These are phyloP conservation scores for Ustilago esculenta DNA, from an alignment of 1,284 basidiomycete species.

Conservation along the genomic window DNA sequence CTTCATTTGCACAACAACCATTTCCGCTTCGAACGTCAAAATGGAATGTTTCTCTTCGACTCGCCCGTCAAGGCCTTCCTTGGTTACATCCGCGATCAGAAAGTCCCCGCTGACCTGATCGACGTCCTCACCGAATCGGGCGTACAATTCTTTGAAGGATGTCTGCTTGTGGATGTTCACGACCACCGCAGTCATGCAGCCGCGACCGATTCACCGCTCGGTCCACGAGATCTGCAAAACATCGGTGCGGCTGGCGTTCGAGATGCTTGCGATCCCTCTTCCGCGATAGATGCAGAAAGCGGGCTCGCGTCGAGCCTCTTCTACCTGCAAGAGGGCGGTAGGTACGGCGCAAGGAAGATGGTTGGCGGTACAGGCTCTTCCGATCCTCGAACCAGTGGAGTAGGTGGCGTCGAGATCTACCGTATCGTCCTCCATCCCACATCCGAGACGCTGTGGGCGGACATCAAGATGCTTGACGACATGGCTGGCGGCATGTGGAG, in stretches of 20 bases:
- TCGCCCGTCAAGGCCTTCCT: constrained; percentile 62
- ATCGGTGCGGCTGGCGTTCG: constrained; percentile 10
- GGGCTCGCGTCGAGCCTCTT: constrained; percentile 36
- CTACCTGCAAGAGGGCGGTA: constrained; percentile 55
- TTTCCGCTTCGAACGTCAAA: constrained; percentile 64
- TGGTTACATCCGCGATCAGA: constrained; percentile 58
- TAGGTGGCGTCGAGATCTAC: constrained; percentile 58
- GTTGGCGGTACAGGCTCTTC: constrained; percentile 13
- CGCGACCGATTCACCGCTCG: constrained; percentile 9
- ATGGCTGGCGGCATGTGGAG: constrained; percentile 55
- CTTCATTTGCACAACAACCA: constrained; percentile 60
- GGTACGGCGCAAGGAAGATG: constrained; percentile 41
- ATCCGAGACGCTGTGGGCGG: constrained; percentile 60
- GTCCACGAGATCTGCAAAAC: constrained; percentile 24
- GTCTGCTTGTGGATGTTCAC: constrained; percentile 62
- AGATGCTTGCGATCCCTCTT: not conserved
- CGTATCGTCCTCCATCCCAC: constrained; percentile 61
- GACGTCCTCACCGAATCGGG: constrained; percentile 59
- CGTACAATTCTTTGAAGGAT: constrained; percentile 63
- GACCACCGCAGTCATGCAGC: constrained; percentile 56
- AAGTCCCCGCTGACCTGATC: constrained; percentile 58
- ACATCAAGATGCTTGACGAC: constrained; percentile 60
- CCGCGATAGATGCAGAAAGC: constrained; percentile 3
- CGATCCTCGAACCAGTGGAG: constrained; percentile 22
- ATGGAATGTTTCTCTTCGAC: constrained; percentile 62